Evolutionary conservation across 78 protist genomes (phyloP).

Genomic region (slime mould (Dictyostelium discoideum)): dicty_2.7 NC_007090.3:627501-628000

Average conservation of each 20-base stretch:
- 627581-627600: conserved; percentile 18
- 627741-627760: not conserved
- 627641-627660: conserved; percentile 39
- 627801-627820: conserved; percentile 3
- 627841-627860: conserved; percentile 17
- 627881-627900: conserved; percentile 57
- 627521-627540: conserved; percentile 20
- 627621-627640: conserved; percentile 50
- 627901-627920: conserved; percentile 45
- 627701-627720: not conserved
- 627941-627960: conserved; percentile 11
- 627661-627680: conserved; percentile 32
- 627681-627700: not conserved
- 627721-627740: not conserved
- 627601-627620: conserved; percentile 47
- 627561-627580: conserved; percentile 34
- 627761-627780: conserved; percentile 64
- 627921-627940: conserved; percentile 52
- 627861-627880: conserved; percentile 5
- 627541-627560: conserved; percentile 56
- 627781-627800: conserved; percentile 32
- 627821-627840: conserved; percentile 3
- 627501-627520: conserved; percentile 74
- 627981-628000: conserved; percentile 39
- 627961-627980: conserved; percentile 47